Base-by-base conservation (phyloP, 768 basidiomycete genomes). In the Clitopilus passeckerianus region DNA sequence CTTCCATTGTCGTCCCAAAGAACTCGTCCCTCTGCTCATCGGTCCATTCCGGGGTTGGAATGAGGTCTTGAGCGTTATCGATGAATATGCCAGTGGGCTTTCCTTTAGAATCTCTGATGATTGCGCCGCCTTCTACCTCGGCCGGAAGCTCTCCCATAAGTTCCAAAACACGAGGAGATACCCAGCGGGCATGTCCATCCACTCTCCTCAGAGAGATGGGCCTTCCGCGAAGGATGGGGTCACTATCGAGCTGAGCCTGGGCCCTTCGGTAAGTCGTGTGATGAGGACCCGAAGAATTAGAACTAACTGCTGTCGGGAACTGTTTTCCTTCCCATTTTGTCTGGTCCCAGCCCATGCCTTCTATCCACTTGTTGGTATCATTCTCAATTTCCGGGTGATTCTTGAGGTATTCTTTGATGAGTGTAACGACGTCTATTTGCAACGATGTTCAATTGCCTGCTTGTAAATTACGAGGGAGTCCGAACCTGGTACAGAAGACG, bases 261-360 rank as follows among this genome's bases (percentile, higher is more conserved):
- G 23, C 10, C 14, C 12, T 1, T 53, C 14, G 8, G 14, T 6
- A 12, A 35, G 33, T 55, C 18, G 20, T 34, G 6, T 12, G 34
- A 20, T 1, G 22, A 4, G 10, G 12, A 3, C 54, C 22, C 9
- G 16, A 1, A 50, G 57, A 59, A 6, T 9, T 0, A 27, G 0
- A 9, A 64, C 80, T 27, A 64, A 91, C 93, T 1, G 90, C 86
- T 27, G 80, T 85, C 1, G 93, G 93, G 63, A 93, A 95, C 22
- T 77, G 68, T 12, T 76, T 70, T 15, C 75, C 78, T 6, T 78
- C 62, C 90, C 90, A 93, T 59, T 81, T 78, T 1, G 89, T 96
- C 71, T 98, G 94, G 67, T 98, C 91, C 94, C 95, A 98, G 4
- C 95, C 95, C 76, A 89, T 83, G 9, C 93, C 95, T 64, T 86